Percentiles rank a stretch among this genome's conserved stretches.
Evolutionary conservation across 164 flowering plant genomes (phyloP).

Genomic region (Berberis vulgaris): DNA sequence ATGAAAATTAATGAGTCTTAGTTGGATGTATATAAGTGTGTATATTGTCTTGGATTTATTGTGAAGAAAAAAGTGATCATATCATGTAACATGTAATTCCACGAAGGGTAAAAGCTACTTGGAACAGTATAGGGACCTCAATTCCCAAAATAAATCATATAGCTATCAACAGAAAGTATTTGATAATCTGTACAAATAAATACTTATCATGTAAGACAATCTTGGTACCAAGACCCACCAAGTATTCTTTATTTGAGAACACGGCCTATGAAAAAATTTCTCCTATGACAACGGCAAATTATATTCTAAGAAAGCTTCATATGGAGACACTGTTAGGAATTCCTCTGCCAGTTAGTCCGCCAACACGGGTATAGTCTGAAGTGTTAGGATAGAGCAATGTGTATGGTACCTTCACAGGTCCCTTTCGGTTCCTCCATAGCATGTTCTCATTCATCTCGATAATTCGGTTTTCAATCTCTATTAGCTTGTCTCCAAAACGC

Average conservation of each 20-base stretch:
- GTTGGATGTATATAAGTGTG: too few relatives aligned
- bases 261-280: not conserved
- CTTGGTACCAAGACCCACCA: not conserved
- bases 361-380: constrained; percentile 36
- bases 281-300: too few relatives aligned
- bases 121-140: too few relatives aligned
- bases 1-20: too few relatives aligned
- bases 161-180: too few relatives aligned
- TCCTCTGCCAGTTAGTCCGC: constrained; percentile 71
- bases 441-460: constrained; percentile 37
- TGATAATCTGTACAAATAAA: too few relatives aligned
- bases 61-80: too few relatives aligned
- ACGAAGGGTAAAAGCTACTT: too few relatives aligned
- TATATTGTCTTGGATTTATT: too few relatives aligned
- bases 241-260: not conserved
- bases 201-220: too few relatives aligned
- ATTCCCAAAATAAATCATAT: too few relatives aligned
- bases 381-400: constrained; percentile 72
- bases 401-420: constrained; percentile 72
- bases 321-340: constrained; percentile 83
- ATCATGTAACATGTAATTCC: too few relatives aligned
- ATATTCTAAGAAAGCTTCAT: constrained; percentile 7
- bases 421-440: constrained; percentile 50
- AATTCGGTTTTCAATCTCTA: constrained; percentile 50
- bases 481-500: constrained; percentile 37